These are phyloP conservation scores for Phytopythium helicoides DNA, from an alignment of 352 stramenopile species.

Conservation along the genomic window DNA sequence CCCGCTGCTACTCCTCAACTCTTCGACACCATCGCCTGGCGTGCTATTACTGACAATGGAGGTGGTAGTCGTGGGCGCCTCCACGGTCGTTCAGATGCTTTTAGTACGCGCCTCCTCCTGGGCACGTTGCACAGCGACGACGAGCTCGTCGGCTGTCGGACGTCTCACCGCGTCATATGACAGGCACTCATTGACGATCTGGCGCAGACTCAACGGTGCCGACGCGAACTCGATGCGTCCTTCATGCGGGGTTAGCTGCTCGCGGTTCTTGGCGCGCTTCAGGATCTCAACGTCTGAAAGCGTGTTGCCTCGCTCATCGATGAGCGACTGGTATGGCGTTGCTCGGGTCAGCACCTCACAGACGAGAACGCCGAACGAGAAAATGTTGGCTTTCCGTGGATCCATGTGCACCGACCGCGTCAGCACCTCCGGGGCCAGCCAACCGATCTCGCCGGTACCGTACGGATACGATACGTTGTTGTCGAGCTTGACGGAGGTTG, in stretches of 20 bases:
- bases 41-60: too few relatives aligned
- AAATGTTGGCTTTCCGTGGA: conserved; percentile 52
- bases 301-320: conserved; percentile 49
- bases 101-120: conserved; percentile 30
- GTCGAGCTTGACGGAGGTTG: conserved; percentile 27
- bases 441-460: conserved; percentile 49
- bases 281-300: conserved; percentile 50
- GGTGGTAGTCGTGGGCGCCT: conserved; percentile 11
- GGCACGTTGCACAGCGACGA: conserved; percentile 37
- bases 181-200: conserved; percentile 45
- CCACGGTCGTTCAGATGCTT: conserved; percentile 26
- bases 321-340: conserved; percentile 41
- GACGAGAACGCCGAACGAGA: conserved; percentile 61
- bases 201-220: conserved; percentile 33
- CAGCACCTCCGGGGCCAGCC: conserved; percentile 54
- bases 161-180: conserved; percentile 48
- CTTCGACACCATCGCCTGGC: too few relatives aligned
- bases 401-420: conserved; percentile 43
- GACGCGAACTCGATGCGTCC: conserved; percentile 35
- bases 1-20: too few relatives aligned
- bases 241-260: conserved; percentile 42
- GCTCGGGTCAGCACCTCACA: conserved; percentile 55
- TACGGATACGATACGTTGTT: conserved; percentile 16
- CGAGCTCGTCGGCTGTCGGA: conserved; percentile 44
- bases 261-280: conserved; percentile 27